Base-by-base conservation (phyloP, 805 yeast species). In the Metschnikowia santaceciliae region DNA sequence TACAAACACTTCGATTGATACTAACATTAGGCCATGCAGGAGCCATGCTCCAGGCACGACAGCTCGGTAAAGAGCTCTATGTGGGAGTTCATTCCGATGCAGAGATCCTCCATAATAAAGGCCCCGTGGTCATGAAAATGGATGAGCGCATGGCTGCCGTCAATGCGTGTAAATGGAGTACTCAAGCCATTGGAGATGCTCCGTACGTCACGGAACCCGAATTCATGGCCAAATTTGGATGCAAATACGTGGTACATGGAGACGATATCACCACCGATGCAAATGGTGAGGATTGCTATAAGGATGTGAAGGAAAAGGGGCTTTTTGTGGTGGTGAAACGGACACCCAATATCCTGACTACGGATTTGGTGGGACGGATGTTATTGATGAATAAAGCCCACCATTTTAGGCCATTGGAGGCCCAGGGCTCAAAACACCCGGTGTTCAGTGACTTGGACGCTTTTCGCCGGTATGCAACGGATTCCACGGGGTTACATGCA, bases 191-290 rank as follows among this genome's bases (percentile, higher is more conserved):
- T 15, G 78, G 83, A 2, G 74, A 78, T 55, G 97, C 98, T 0
- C 99, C 99, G 1, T 94, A 94, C 64, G 97, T 92, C 13, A 94
- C 99, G 0, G 87, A 83, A 56, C 95, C 96, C 0, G 72, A 70
- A 39, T 86, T 89, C 47, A 79, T 90, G 89, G 90, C 87, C 59
- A 58, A 74, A 23, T 81, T 81, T 62, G 80, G 79, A 6, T 94
- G 99, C 71, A 70, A 81, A 62, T 94, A 84, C 65, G 99, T 94
- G n/a, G 96, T 94, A 10, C 99, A 94, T 67, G 99, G 99, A 6
- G 99, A 94, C 68, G 99, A 94, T 64, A 90, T 94, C 57, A 94
- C 97, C 23, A 88, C 97, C 1, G 98, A 94, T 68, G 96, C 96
- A 14, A 78, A 89, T 62, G 99, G 99, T 2, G 84, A 88, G 50